phyloP scores from a whole-genome alignment of 148 eudicot species.

The Rhododendron griersonianum region DNA sequence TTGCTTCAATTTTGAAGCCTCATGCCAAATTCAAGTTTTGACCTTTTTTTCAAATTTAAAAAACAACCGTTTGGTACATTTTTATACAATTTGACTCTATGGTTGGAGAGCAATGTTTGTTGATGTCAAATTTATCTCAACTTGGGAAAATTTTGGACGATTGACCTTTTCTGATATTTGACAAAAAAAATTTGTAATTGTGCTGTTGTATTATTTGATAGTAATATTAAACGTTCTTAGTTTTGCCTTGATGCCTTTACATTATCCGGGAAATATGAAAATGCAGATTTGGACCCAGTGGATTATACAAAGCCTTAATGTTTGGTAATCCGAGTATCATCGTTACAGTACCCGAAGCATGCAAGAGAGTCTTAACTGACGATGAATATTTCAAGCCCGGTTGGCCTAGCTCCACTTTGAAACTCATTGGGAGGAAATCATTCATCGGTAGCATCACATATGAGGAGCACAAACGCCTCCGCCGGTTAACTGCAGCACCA shows the following conservation, averaged over 20 bases:
- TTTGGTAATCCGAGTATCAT: slow-evolving; percentile 80
- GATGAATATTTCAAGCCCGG: slow-evolving; percentile 88
- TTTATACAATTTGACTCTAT: not conserved
- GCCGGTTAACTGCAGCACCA: slow-evolving; percentile 75
- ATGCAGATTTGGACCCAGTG: slow-evolving; percentile 66
- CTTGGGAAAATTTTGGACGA: not conserved
- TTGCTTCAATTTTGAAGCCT: not conserved
- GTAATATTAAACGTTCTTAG: not conserved
- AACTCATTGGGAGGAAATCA: slow-evolving; percentile 74
- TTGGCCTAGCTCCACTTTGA: slow-evolving; percentile 67
- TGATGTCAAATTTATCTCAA: not conserved
- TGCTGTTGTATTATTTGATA: not conserved
- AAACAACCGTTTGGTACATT: not conserved
- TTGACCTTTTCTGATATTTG: not conserved
- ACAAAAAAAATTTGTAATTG: not conserved
- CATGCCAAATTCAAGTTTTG: not conserved
- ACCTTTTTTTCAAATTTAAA: too few species aligned
- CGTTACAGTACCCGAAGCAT: slow-evolving; percentile 60
- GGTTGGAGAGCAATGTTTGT: not conserved
- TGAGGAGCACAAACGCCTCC: slow-evolving; percentile 77
- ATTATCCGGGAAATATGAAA: not conserved
- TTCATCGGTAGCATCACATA: slow-evolving; percentile 55
- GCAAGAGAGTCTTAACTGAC: slow-evolving; percentile 62
- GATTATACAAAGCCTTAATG: slow-evolving; percentile 78
- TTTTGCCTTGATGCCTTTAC: not conserved